Evolutionary conservation across 2,329 filamentous ascomycete species (phyloP), one percentile per base, ranked within the genome.

Genomic region (Phialophora macrospora): DNA sequence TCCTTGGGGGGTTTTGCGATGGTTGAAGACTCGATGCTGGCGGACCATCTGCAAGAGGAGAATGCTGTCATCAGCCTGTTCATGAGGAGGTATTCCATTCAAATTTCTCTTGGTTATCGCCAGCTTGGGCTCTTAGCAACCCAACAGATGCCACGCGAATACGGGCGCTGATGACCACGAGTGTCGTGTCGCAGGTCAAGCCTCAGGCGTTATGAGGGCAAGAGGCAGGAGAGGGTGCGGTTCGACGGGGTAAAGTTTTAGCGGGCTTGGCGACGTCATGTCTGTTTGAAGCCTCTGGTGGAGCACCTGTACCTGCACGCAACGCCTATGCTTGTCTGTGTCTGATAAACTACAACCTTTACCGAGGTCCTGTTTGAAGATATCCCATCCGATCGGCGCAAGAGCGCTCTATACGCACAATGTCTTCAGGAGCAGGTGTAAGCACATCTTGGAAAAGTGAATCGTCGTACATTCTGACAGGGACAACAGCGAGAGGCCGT

Each of bases 401-500:
- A 7, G 38, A 44, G 17, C 38, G 48, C 20, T 63, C 14, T 78
- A 55, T 17, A 30, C 28, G 26, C 46, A 72, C 68, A 74, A 73
- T 69, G 69, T 71, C 67, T 62, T 30, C 55, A 58, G 62, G 48
- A 11, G 38, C 62, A 62, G 69, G 60, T 46, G 68, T 70, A 61
- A 41, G 54, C 38, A 11, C 17, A n/a, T 44, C 22, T 22, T 38
- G 14, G 6, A 4, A 4, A 26, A 2, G n/a, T 17, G 38, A 38
- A 49, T 41, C 67, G 52, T 64, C 71, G 38, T 72, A 70, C 68
- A 24, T 63, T 60, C 70, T 71, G 69, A 67, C 74, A 63, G 78
- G 97, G 94, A 79, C 12, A 12, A 30, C 41, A 72, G 70, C 88
- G 95, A 79, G 95, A 99, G 82, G 86, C 93, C 76, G 94, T 99